A percentile compares a stretch with the other conserved stretches of the same genome.
phyloP scores from a whole-genome alignment of 2,329 filamentous ascomycete genomes.

The Pestalotiopsis sp. region DNA sequence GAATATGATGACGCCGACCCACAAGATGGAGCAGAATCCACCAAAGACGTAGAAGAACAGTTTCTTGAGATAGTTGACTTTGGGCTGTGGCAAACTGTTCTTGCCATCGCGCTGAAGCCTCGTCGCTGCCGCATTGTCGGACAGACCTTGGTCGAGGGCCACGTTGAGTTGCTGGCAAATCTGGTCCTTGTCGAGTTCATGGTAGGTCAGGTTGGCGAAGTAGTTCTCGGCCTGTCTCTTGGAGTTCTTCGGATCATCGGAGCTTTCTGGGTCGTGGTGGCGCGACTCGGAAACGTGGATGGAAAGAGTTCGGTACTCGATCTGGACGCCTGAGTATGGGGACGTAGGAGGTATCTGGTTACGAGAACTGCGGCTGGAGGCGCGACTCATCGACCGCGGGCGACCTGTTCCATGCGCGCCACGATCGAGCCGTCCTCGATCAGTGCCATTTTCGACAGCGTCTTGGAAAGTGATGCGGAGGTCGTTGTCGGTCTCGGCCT shows the following conservation, averaged over 20 bases:
- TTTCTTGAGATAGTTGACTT: slow-evolving; percentile 45
- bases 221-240: slow-evolving; percentile 44
- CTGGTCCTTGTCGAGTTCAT: slow-evolving; percentile 36
- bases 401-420: not conserved
- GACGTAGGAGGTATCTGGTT: slow-evolving; percentile 25
- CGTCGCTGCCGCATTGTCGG: slow-evolving; percentile 30
- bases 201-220: slow-evolving; percentile 42
- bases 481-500: not conserved
- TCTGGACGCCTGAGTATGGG: slow-evolving; percentile 39
- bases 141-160: slow-evolving; percentile 35
- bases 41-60: slow-evolving; percentile 46
- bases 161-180: slow-evolving; percentile 44
- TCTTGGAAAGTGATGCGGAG: slow-evolving; percentile 12
- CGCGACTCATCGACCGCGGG: slow-evolving; percentile 23
- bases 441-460: not conserved
- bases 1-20: slow-evolving; percentile 49
- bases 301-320: slow-evolving; percentile 43
- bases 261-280: slow-evolving; percentile 24
- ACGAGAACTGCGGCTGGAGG: slow-evolving; percentile 22
- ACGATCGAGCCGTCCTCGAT: not conserved
- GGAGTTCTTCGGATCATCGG: slow-evolving; percentile 23
- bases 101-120: slow-evolving; percentile 42
- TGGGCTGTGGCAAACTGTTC: slow-evolving; percentile 43
- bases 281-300: slow-evolving; percentile 42
- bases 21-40: slow-evolving; percentile 50